Conservation (phyloP, 805 yeast species). For the Debaryomyces tyrocola region DNA sequence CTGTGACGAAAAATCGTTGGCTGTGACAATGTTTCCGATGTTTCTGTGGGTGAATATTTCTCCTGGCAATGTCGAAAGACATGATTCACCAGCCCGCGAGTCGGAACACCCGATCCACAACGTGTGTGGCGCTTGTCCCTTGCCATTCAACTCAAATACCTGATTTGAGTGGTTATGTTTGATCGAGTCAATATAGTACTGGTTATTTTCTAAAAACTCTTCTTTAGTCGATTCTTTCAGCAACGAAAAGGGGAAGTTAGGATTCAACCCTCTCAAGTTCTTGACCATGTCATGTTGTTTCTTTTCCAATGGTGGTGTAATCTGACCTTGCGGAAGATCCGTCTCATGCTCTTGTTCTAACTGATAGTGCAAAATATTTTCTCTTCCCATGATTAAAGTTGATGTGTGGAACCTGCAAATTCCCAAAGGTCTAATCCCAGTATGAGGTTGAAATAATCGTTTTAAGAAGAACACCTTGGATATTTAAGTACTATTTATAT, state of each 20-base stretch:
- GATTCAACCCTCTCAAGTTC: not conserved
- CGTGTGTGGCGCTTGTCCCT: constrained; percentile 91
- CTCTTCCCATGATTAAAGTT: constrained; percentile 37
- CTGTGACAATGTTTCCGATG: constrained; percentile 75
- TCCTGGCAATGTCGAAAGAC: constrained; percentile 80
- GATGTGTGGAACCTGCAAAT: not conserved
- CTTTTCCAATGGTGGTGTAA: constrained; percentile 2
- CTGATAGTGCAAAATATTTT: constrained; percentile 40
- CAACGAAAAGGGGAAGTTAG: constrained; percentile 46
- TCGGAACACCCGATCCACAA: constrained; percentile 95
- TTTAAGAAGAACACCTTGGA: no score
- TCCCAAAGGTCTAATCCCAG: not conserved
- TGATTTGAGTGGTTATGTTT: constrained; percentile 50
- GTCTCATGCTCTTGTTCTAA: constrained; percentile 40
- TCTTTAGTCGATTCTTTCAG: constrained; percentile 47
- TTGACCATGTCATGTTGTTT: constrained; percentile 1
- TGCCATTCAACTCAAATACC: constrained; percentile 62
- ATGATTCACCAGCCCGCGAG: constrained; percentile 81
- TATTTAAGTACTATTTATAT: no score
- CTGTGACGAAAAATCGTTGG: constrained; percentile 69
- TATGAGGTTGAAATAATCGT: no score
- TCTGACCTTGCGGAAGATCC: constrained; percentile 18
- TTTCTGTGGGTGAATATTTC: constrained; percentile 88
- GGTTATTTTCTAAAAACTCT: constrained; percentile 52
- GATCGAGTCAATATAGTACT: constrained; percentile 45